Evolutionary conservation across 208 protist species (phyloP), one percentile per base, ranked within the genome.

Genomic region (Angomonas desouzai): DNA sequence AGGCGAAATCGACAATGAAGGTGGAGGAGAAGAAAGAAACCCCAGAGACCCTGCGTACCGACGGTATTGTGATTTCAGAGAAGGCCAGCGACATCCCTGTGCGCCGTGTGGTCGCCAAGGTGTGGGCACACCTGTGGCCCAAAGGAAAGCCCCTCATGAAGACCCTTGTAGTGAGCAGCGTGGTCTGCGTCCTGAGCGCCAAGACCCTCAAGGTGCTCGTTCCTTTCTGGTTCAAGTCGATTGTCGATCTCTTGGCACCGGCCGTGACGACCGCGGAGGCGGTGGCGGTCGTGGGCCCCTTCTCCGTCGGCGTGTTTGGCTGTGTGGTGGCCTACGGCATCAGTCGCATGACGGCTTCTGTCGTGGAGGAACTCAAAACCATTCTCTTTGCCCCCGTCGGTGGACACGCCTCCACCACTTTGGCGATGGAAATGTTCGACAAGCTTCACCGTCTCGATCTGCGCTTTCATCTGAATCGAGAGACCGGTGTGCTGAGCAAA

Each of bases 181-280:
- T 97, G 13, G 22, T 68, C 11, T 94, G 82, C 62, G 87, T 97
- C 34, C 59, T 97, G 32, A 30, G 68, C 18, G 79, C 91, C 13
- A 97, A 97, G 66, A 66, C 81, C 20, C 68, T 94, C 36, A 91
- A 89, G 72, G 87, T 97, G 55, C 81, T 79, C 10, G 82, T 97
- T 23, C 91, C 91, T 25, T 97, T 97, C 75, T 93, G 81, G 81
- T 97, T 97, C 72, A 91, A 92, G 64, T 76, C 80, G 34, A 85
- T 97, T 62, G 77, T 97, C 3, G 91, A 97, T 58, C 60, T 78
- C 11, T 79, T 97, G 18, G 79, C 91, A 16, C 78, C 83, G 10
- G 68, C 20, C 29, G 40, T 34, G 3, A 32, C 32, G 18, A 62
- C 56, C 10, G 32, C 56, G 3, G n/a, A 13, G n/a, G 56, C 56